These are phyloP conservation scores for Paramecium biaurelia DNA, from an alignment of 73 alveolate species.

Conservation along the genomic window DNA sequence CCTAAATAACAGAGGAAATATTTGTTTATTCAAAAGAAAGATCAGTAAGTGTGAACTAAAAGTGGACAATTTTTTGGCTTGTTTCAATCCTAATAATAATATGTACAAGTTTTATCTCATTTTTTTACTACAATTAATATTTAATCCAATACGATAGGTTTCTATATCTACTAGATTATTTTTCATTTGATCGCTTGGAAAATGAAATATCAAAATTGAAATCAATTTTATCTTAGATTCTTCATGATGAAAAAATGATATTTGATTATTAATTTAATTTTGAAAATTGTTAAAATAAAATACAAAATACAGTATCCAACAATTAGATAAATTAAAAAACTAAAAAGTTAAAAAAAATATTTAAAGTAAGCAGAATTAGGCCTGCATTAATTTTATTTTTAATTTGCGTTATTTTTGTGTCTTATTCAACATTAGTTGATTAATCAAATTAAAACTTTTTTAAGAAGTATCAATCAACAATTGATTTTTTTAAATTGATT, in stretches of 20 bases:
- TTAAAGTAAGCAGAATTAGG: neutral
- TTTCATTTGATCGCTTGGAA: neutral
- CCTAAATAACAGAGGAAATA: neutral
- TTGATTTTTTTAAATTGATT: neutral
- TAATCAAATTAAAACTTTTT: neutral
- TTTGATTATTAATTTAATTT: neutral
- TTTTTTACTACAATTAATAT: neutral
- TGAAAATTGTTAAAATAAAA: neutral
- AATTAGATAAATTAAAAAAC: neutral
- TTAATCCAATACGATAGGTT: neutral
- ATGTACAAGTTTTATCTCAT: neutral
- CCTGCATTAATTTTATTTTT: neutral
- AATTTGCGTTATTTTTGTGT: neutral
- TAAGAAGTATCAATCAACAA: neutral
- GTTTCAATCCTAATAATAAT: neutral
- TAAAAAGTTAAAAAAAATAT: neutral
- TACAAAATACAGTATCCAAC: neutral
- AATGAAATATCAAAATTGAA: neutral
- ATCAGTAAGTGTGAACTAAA: neutral
- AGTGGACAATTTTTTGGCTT: constrained; percentile 10
- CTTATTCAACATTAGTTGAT: neutral
- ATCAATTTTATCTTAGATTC: neutral
- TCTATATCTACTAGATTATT: neutral
- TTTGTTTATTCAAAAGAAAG: neutral
- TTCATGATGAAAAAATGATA: neutral